Base-by-base conservation (phyloP, 2,329 filamentous ascomycete species). In the Penicillium concentricum region DNA sequence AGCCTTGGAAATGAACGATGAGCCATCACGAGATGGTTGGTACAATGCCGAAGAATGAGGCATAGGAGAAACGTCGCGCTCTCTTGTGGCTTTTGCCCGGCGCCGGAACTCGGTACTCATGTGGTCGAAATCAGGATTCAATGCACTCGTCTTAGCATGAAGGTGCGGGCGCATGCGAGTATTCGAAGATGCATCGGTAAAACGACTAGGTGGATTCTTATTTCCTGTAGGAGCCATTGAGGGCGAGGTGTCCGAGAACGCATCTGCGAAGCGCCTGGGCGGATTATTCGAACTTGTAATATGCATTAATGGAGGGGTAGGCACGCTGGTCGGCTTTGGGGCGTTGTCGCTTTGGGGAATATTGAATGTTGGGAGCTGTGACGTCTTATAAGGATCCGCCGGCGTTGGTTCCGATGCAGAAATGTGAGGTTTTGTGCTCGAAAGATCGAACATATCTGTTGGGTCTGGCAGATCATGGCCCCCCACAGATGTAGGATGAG, bases 1-100 rank as follows among this genome's bases (percentile, higher is more conserved):
- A 0, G 91, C 92, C 74, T 90, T 92, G 54, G 87, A 84, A 26
- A 96, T 82, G 30, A 96, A 83, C 3, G 86, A 82, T 49, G 84
- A 78, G 1, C 85, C 83, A 30, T 81, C 77, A 51, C 80, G 79
- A 72, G 56, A 76, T 72, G 46, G 75, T 71, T 85, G 82, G 5
- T 82, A 80, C 10, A 92, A 75, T 57, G 87, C 88, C 7, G 87
- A 86, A 0, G 87, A 79, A 1, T 87, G 82, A 3, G 89, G 88
- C 59, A 92, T 79, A 0, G 88, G 87, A 0, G 88, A 88, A 8
- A 89, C 77, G 9, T 82, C 82, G 37, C 84, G 82, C 56, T 81
- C 79, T 55, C 80, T 78, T 2, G 79, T 76, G 15, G 81, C 79
- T 7, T 83, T 85, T 2, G 83, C 80, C 24, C 85, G 82, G 45